Base-by-base conservation (phyloP, 2,329 filamentous ascomycete genomes). In the Claviceps humidiphila region DNA sequence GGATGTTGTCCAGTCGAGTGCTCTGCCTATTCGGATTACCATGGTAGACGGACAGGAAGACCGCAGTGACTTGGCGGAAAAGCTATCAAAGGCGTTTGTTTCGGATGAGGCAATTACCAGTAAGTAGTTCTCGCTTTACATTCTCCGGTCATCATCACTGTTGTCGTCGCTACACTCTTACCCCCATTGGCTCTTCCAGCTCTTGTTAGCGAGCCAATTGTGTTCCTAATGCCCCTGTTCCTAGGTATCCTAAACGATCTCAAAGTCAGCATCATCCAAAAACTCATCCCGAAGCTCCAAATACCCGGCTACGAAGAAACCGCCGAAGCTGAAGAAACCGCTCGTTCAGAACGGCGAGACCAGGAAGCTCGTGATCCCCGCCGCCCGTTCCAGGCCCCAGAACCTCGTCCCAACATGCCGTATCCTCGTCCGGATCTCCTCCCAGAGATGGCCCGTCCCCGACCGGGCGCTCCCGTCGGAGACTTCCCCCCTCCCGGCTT, bases 401-500 rank as follows among this genome's bases (percentile, higher is more conserved):
- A 63, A 41, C 82, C 80, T 42, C 66, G 69, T 55, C 84, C 84
- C 26, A 82, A 82, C 17, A 76, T 78, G 14, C 85, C 85, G 4
- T 78, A 82, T 57, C 86, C 85, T 0, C 61, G 83, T 57, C 69
- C 78, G 47, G 83, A 85, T 61, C 82, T 80, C n/a, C 75, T 86
- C 39, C 80, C 76, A 11, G 76, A 72, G 1, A 74, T 77, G 41
- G 77, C 78, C 14, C 60, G 58, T 14, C 81, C 76, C 0, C 73
- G 78, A 20, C 86, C 86, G 1, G 83, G 85, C 73, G 54, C 55
- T 1, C 89, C 90, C 0, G 70, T 77, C 0, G 82, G 75, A 9
- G 87, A 90, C 58, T 89, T 95, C 58, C 81, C 85, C 0, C 90
- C 91, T 0, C 93, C 93, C 0, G 88, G 81, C 20, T 97, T 97